Evolutionary conservation across 2,329 filamentous ascomycete species (phyloP), one percentile per base, ranked within the genome.

Genomic region (Drechslerella dactyloides): DNA sequence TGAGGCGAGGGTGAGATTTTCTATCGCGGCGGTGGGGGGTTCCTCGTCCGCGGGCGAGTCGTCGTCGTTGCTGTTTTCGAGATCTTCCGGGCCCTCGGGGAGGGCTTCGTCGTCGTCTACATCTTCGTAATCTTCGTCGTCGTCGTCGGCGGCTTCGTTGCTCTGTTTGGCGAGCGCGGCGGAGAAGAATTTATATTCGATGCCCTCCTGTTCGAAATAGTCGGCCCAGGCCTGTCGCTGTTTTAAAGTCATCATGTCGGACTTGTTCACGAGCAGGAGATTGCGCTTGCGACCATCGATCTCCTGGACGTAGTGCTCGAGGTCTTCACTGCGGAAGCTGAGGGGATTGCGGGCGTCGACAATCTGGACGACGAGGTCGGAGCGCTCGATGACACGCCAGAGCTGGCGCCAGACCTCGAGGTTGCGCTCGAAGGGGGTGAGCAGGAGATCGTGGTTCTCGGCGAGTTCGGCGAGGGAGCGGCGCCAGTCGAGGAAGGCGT

Each of bases 361-460:
- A 82, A 99, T 99, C 82, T 99, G 94, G 37, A 99, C 94, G 2
- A 99, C 86, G 44, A 99, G 82, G 80, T 99, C 94, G 15, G 92
- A 97, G 73, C 94, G 85, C 83, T 99, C 94, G 77, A 99, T 97
- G 68, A 99, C 94, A 81, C 94, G 87, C 94, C 94, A 99, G 76
- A 99, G 79, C 80, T 99, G 94, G 78, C 94, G 87, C 94, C 94
- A 99, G 27, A 99, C 94, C 78, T 99, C 96, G 73, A 99, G 78
- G 79, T 99, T 99, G 69, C 94, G 86, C 83, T 99, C 94, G 78
- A 99, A 99, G 0, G 94, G 94, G 0, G 94, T 99, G 91, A 99
- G 93, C 61, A 99, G 85, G 63, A 99, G 81, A 79, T 99, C 94
- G 68, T 97, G 89, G 77, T 90, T 91, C 82, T 99, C 93, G 78